Evolutionary conservation across 352 stramenopile species (phyloP).

Genomic region (Globisporangium cylindrosporum): DNA sequence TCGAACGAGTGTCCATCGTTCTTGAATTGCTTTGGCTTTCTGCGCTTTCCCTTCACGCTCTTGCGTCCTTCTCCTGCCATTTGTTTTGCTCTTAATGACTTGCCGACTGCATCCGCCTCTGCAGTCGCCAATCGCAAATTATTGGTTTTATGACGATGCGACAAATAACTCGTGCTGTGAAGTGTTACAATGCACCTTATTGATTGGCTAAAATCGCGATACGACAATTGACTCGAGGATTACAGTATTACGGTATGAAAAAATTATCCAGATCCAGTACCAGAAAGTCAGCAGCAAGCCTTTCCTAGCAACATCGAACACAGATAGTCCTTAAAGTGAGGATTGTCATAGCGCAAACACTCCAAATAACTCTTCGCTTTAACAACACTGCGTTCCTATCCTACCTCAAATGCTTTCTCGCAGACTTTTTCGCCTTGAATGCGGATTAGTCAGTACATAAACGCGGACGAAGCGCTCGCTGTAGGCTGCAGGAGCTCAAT

Average conservation of each 20-base stretch:
- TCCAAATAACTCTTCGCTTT: not conserved
- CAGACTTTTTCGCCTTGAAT: not conserved
- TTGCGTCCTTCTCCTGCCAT: not conserved
- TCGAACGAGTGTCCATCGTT: slow-evolving; percentile 4
- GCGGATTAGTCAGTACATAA: too few relatives aligned
- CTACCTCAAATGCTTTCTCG: not conserved
- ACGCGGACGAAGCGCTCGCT: not conserved
- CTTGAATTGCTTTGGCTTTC: slow-evolving; percentile 4
- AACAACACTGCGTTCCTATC: not conserved
- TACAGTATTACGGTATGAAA: too few relatives aligned
- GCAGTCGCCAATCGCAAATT: not conserved
- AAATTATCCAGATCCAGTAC: not conserved
- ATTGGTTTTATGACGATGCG: slow-evolving; percentile 1
- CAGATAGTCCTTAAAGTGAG: too few relatives aligned
- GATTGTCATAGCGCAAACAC: too few relatives aligned
- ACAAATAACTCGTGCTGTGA: not conserved
- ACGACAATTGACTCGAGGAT: too few relatives aligned
- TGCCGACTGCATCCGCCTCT: not conserved
- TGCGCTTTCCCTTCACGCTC: slow-evolving; percentile 5
- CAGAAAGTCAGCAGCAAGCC: not conserved
- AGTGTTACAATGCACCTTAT: not conserved
- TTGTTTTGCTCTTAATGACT: not conserved
- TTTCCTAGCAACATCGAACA: too few relatives aligned
- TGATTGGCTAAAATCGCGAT: too few relatives aligned
- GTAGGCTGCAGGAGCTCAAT: not conserved